phyloP scores from a whole-genome alignment of 2,329 filamentous ascomycete species.

The Curvularia lunata region DNA sequence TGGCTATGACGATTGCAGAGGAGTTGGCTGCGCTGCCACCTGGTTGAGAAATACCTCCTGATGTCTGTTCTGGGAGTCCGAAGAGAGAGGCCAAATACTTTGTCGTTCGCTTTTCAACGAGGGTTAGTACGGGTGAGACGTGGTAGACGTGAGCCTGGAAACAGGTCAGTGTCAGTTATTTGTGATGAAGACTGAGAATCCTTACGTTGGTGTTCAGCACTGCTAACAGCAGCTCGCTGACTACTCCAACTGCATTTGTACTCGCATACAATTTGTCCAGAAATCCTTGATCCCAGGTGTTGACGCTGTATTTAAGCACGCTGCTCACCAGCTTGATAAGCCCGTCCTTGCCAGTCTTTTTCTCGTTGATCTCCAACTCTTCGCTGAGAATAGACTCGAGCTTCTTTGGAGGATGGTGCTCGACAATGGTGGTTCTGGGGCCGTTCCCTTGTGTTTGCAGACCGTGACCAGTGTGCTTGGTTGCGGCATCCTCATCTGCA shows the following conservation, averaged over 20 bases:
- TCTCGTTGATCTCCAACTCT: conserved; percentile 46
- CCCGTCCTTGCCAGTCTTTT: conserved; percentile 52
- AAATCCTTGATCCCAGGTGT: conserved; percentile 98
- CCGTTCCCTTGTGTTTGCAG: conserved; percentile 65
- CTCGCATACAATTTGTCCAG: conserved; percentile 94
- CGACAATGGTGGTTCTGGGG: conserved; percentile 53
- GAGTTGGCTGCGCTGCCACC: conserved; percentile 86
- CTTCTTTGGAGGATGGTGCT: conserved; percentile 54
- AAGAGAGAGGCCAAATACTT: conserved; percentile 76
- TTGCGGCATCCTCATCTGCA: conserved; percentile 69
- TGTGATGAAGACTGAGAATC: neutral
- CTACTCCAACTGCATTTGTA: conserved; percentile 84
- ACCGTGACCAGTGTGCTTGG: conserved; percentile 63
- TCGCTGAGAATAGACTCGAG: conserved; percentile 48
- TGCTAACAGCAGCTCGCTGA: conserved; percentile 82
- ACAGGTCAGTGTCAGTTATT: neutral
- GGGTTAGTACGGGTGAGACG: conserved; percentile 84
- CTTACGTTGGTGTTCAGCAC: conserved; percentile 85
- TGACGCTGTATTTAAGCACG: conserved; percentile 85
- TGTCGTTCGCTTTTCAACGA: conserved; percentile 86
- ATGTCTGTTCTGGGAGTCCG: conserved; percentile 54
- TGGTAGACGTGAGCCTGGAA: conserved; percentile 83
- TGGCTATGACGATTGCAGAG: conserved; percentile 83
- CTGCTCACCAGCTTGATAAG: conserved; percentile 63
- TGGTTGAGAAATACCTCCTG: conserved; percentile 76